Evolutionary conservation across 108 stramenopile species (phyloP).

Genomic region (Schizochytrium sp.): DNA sequence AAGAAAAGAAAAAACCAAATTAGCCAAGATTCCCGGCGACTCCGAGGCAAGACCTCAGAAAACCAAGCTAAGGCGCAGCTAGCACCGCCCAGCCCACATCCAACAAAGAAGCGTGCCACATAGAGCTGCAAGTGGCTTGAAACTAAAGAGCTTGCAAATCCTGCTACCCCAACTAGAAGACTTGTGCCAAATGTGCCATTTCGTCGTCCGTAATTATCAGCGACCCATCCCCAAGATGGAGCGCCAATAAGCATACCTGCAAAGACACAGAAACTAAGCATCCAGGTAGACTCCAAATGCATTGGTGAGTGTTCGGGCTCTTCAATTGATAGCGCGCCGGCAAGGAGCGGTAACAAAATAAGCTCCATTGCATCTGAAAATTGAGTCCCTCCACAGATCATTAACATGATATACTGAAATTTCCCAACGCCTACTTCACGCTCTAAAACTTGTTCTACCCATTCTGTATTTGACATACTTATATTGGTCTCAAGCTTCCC

Average conservation of each 20-base stretch:
- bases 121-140: background rate
- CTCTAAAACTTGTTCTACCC: conserved; percentile 9
- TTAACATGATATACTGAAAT: background rate
- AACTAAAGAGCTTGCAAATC: background rate
- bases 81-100: conserved; percentile 32
- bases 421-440: conserved; percentile 25
- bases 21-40: background rate
- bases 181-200: background rate
- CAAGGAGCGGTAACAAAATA: background rate
- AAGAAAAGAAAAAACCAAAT: background rate
- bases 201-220: background rate
- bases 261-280: conserved; percentile 2
- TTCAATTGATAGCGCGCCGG: background rate
- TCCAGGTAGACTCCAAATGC: background rate
- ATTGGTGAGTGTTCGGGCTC: background rate
- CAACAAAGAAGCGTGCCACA: background rate
- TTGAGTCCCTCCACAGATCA: background rate
- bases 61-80: conserved; percentile 30
- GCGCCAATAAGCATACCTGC: background rate
- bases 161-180: background rate
- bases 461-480: background rate
- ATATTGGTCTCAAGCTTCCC: background rate
- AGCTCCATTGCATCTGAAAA: background rate
- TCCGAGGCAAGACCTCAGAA: background rate
- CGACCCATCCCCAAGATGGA: conserved; percentile 18